Base-by-base conservation (phyloP, 2,329 filamentous ascomycete species). In the Xylariaceae sp. region DNA sequence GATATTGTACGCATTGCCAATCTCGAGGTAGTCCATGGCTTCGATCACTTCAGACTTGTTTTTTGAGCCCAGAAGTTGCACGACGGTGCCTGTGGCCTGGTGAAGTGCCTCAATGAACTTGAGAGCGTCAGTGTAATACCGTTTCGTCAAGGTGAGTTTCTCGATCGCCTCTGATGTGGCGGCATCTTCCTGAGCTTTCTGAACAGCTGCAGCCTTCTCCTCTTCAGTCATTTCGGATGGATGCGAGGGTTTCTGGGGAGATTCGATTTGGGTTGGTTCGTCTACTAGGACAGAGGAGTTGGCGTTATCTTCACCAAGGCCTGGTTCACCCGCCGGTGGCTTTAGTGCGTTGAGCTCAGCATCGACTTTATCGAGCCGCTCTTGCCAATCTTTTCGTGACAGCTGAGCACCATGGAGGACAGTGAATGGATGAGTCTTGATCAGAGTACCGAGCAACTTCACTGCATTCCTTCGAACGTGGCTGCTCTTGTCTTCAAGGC, bases 1-100 rank as follows among this genome's bases (percentile, higher is more conserved):
- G 47, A 98, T 85, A 65, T 94, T 93, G 75, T 97, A 97, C 5
- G 91, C 92, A 64, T 98, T 91, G 36, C 93, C 86, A 36, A 95
- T 82, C 56, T 94, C 90, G 56, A 98, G 95, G 68, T 94, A 98
- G 64, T 98, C 93, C 83, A 98, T 98, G 14, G 94, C 93, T 66
- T 98, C 94, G 51, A 98, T 95, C 21, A 97, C 88, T 65, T 98
- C 93, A 58, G 88, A 95, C 75, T 98, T 98, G 74, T 98, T 98
- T 62, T 88, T 88, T 22, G 93, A 94, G 5, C 89, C 88, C 3
- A 98, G 77, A 16, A 98, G 76, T 66, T 96, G 92, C 52, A 86
- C 89, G 25, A 97, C 84, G 2, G 83, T 82, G 7, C 78, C 77
- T 1, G 90, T 94, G 19, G 88, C 88, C 10, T 85, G 81, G 55